These are phyloP conservation scores for Syzygium syzygioides DNA, from an alignment of 441 rosid genomes.

Conservation along the genomic window DNA sequence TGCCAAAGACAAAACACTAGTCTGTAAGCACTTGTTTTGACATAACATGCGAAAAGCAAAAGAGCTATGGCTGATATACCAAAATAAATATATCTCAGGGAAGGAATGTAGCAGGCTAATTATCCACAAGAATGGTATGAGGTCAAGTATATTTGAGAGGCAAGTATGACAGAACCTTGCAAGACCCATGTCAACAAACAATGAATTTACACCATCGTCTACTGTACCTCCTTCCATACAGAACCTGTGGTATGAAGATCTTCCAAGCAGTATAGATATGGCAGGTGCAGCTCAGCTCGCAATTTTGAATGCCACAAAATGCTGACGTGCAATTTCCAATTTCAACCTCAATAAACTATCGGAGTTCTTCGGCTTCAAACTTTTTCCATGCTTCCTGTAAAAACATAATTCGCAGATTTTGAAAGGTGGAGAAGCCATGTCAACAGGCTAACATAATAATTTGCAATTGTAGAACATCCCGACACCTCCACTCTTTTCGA, in stretches of 20 bases:
- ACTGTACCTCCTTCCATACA: not conserved
- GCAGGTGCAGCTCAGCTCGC: not conserved
- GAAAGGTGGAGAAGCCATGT: not conserved
- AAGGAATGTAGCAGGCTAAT: not conserved
- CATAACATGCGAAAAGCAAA: not conserved
- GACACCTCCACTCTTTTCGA: not conserved
- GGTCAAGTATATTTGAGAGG: not conserved
- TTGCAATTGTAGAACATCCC: not conserved
- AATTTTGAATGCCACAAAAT: not conserved
- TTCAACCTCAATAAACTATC: not conserved
- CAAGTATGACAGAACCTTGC: not conserved
- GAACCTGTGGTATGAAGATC: not conserved
- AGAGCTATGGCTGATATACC: not conserved
- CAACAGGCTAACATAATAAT: not conserved
- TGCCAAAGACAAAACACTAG: not conserved
- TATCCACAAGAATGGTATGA: not conserved
- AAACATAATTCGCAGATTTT: not conserved
- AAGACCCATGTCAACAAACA: not conserved
- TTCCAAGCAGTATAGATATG: not conserved
- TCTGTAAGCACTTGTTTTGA: not conserved
- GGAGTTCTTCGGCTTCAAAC: slow-evolving; percentile 9
- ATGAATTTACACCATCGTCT: not conserved
- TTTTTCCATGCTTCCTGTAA: slow-evolving; percentile 11
- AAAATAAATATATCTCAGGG: not conserved
- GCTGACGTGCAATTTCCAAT: not conserved